These are phyloP conservation scores for Narthecium ossifragum DNA, from an alignment of 106 monocot species.

Conservation along the genomic window DNA sequence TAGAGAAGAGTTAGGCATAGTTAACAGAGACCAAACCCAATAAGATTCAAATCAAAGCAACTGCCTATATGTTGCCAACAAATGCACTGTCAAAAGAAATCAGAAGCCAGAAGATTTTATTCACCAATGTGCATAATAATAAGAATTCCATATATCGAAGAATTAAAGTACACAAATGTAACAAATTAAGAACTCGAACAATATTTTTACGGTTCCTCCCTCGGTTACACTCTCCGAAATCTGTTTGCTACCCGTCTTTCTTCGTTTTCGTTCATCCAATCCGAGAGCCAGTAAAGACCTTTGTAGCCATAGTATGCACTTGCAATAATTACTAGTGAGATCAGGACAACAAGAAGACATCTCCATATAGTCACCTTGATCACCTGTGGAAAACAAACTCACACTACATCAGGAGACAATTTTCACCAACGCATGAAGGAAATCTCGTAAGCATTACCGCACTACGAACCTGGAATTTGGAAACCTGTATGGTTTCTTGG, in stretches of 20 bases:
- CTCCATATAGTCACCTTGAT: conserved; percentile 30
- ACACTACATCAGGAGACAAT: neutral
- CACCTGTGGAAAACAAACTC: conserved; percentile 25
- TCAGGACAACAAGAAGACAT: conserved; percentile 22
- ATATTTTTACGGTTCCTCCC: too few species aligned
- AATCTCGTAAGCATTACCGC: neutral
- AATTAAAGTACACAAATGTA: neutral
- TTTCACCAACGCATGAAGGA: neutral
- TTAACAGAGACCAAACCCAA: too few species aligned
- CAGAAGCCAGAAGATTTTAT: too few species aligned
- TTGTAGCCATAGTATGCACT: conserved; percentile 49
- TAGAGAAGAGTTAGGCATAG: too few species aligned
- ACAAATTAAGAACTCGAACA: neutral
- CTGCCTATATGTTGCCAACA: too few species aligned
- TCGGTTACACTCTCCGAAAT: conserved; percentile 24
- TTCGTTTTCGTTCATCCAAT: conserved; percentile 83
- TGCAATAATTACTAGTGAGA: conserved; percentile 14
- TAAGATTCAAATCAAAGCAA: too few species aligned
- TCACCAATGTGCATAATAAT: neutral
- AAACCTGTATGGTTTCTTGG: conserved; percentile 26
- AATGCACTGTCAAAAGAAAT: too few species aligned
- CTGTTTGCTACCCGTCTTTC: conserved; percentile 19
- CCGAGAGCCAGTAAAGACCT: conserved; percentile 66
- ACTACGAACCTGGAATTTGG: conserved; percentile 58
- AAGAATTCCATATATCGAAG: neutral